phyloP scores from a whole-genome alignment of 2,329 filamentous ascomycete species.

The Pyrenophora teres region DNA sequence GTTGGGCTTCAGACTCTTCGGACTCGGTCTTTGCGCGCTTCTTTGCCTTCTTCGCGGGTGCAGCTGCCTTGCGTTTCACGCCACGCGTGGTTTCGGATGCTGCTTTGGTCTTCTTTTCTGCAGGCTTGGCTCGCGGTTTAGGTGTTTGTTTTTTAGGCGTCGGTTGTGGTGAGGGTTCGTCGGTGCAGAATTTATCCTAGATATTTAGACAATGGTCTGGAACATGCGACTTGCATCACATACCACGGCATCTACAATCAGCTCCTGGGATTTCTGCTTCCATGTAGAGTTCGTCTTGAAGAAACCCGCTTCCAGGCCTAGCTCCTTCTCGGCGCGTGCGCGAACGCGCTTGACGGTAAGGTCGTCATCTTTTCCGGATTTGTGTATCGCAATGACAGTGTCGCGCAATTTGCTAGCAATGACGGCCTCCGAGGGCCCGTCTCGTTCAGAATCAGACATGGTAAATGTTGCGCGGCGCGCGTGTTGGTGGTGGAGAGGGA shows the following conservation, averaged over 20 bases:
- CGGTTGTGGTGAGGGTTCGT: constrained; percentile 27
- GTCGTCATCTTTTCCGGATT: constrained; percentile 53
- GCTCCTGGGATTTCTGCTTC: constrained; percentile 57
- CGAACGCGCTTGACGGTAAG: constrained; percentile 64
- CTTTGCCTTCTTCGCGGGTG: constrained; percentile 35
- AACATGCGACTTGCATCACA: constrained; percentile 3
- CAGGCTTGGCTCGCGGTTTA: constrained; percentile 30
- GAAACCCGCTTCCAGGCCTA: constrained; percentile 59
- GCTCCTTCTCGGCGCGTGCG: constrained; percentile 55
- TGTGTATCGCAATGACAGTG: constrained; percentile 49
- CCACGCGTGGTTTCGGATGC: constrained; percentile 21
- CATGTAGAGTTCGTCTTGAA: constrained; percentile 60
- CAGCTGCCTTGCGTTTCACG: constrained; percentile 40
- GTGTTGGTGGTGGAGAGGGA: constrained; percentile 13
- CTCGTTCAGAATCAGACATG: constrained; percentile 42
- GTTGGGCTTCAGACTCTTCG: constrained; percentile 37
- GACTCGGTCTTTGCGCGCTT: constrained; percentile 15
- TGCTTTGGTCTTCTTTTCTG: constrained; percentile 29
- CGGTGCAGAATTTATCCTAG: constrained; percentile 37
- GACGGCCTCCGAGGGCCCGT: constrained; percentile 41
- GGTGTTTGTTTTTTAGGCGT: constrained; percentile 25
- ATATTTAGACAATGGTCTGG: background rate
- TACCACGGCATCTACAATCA: constrained; percentile 40
- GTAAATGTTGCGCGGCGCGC: constrained; percentile 3
- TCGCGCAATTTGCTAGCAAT: constrained; percentile 50